These are phyloP conservation scores for Tetrahymena malaccensis DNA, from an alignment of 73 alveolate genomes.

Conservation along the genomic window DNA sequence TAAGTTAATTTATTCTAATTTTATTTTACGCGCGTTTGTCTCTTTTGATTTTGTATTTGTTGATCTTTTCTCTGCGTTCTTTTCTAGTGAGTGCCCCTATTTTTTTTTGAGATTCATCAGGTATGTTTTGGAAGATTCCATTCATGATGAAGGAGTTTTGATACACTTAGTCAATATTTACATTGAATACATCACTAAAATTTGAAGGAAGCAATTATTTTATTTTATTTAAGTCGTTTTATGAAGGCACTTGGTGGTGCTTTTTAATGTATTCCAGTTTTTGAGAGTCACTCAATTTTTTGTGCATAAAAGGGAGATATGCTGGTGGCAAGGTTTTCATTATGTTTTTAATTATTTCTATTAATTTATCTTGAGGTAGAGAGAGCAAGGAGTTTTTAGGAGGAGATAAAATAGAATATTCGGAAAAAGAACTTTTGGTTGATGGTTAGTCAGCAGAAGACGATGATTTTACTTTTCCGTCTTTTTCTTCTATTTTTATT, in stretches of 20 bases:
- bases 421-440: background rate
- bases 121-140: background rate
- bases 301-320: background rate
- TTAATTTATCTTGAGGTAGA: background rate
- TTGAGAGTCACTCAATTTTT: background rate
- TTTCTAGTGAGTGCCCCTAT: background rate
- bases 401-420: background rate
- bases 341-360: background rate
- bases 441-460: background rate
- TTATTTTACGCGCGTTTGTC: background rate
- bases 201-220: background rate
- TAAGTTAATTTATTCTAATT: background rate
- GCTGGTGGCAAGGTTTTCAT: background rate
- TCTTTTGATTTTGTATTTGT: background rate
- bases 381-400: background rate
- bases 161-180: background rate
- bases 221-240: background rate
- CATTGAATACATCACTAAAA: background rate
- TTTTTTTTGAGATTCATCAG: background rate
- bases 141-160: background rate
- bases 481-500: background rate
- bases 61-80: background rate
- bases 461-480: background rate
- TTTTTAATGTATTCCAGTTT: background rate
- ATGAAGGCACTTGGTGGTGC: background rate